Percentiles rank a stretch among this genome's conserved stretches.
Evolutionary conservation across 169 alveolate genomes (phyloP).

Genomic region (Cryptosporidium ubiquitum): DNA sequence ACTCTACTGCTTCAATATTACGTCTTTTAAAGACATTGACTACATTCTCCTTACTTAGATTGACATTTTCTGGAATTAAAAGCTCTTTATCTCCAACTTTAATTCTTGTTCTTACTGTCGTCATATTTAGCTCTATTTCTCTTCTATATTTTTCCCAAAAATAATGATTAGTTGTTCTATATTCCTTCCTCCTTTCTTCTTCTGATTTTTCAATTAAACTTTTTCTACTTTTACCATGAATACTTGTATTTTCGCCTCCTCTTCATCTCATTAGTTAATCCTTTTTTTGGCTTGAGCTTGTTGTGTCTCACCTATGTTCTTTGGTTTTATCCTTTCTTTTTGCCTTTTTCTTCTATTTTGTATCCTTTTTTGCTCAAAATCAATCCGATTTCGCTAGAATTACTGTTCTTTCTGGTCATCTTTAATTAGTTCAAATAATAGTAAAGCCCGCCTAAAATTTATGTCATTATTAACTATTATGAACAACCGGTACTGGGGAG

Average conservation of each 20-base stretch:
- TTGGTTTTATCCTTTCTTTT: background rate
- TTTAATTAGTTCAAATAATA: background rate
- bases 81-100: conserved; percentile 26
- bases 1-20: conserved; percentile 82
- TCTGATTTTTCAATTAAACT: background rate
- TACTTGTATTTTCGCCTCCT: background rate
- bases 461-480: background rate
- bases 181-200: background rate
- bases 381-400: too few species aligned
- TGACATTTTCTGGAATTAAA: conserved; percentile 21
- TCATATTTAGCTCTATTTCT: background rate
- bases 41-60: conserved; percentile 27
- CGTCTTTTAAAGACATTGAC: conserved; percentile 30
- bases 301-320: background rate
- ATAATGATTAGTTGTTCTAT: background rate
- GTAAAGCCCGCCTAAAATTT: background rate
- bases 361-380: background rate
- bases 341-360: background rate
- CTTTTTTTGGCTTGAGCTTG: background rate
- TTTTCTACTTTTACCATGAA: background rate
- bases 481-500: background rate
- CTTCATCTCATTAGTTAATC: background rate
- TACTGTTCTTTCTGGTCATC: background rate
- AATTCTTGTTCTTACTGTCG: background rate
- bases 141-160: background rate